Evolutionary conservation across 164 flowering plant genomes (phyloP).

Genomic region (Pachysandra terminalis): DNA sequence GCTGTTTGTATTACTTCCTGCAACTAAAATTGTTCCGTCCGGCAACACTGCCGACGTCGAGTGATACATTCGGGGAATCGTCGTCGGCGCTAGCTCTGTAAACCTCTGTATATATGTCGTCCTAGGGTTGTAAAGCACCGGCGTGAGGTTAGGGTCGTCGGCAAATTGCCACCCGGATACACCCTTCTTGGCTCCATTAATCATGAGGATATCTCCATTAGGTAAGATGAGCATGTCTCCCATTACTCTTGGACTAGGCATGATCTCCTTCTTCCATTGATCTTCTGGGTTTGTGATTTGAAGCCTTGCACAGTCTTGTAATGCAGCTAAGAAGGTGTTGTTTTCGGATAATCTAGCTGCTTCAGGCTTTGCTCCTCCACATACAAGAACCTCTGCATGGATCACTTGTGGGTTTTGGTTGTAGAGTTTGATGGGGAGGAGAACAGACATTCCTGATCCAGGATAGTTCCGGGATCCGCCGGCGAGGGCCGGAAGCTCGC

Average conservation of each 20-base stretch:
- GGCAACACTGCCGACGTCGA: slow-evolving; percentile 55
- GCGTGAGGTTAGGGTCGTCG: slow-evolving; percentile 42
- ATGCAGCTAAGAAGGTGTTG: slow-evolving; percentile 35
- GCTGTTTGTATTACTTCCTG: slow-evolving; percentile 71
- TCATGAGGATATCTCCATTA: slow-evolving; percentile 56
- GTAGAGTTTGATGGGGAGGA: slow-evolving; percentile 63
- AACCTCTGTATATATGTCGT: slow-evolving; percentile 29
- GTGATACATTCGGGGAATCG: slow-evolving; percentile 83
- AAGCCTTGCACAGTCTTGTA: slow-evolving; percentile 50
- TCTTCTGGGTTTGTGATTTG: slow-evolving; percentile 29
- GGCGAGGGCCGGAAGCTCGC: slow-evolving; percentile 44
- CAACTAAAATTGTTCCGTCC: slow-evolving; percentile 58
- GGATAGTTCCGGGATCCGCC: slow-evolving; percentile 91
- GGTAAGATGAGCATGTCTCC: slow-evolving; percentile 79
- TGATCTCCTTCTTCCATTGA: slow-evolving; percentile 55
- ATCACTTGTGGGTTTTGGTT: background rate
- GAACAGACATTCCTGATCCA: slow-evolving; percentile 56
- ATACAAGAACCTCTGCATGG: slow-evolving; percentile 54
- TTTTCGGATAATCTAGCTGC: slow-evolving; percentile 21
- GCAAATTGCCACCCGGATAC: slow-evolving; percentile 64
- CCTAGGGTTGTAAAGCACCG: slow-evolving; percentile 46
- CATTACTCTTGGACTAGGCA: slow-evolving; percentile 72
- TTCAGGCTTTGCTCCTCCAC: slow-evolving; percentile 55
- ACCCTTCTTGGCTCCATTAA: slow-evolving; percentile 81
- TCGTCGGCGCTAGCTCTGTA: slow-evolving; percentile 25